A percentile compares a stretch with the other conserved stretches of the same genome.
These are phyloP conservation scores for Sporothrix humicola DNA, from an alignment of 2,329 filamentous ascomycete genomes.

Conservation along the genomic window DNA sequence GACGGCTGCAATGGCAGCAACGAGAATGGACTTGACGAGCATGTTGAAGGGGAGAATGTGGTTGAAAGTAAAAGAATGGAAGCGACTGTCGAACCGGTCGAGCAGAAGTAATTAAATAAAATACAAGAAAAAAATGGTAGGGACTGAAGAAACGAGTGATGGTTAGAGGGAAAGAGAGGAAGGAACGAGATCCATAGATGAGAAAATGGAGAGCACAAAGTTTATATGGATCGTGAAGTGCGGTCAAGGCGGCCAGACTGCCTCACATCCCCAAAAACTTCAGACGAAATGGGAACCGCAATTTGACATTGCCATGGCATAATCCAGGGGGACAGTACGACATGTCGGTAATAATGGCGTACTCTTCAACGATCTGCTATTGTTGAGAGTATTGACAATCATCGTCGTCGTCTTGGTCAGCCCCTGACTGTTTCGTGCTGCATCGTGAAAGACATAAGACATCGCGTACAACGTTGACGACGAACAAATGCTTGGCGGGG, in stretches of 20 bases:
- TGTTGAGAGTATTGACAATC: neutral
- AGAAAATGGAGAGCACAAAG: neutral
- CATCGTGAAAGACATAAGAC: conserved; percentile 7
- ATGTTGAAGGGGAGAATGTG: neutral
- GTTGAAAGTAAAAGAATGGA: neutral
- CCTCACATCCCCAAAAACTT: neutral
- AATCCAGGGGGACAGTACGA: neutral
- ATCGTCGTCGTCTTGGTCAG: neutral
- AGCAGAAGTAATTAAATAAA: neutral
- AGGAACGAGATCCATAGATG: neutral
- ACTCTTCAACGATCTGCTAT: neutral
- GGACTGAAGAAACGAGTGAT: conserved; percentile 14
- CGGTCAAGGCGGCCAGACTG: neutral
- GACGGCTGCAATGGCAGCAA: conserved; percentile 40
- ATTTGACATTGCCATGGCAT: conserved; percentile 4
- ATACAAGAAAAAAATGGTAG: neutral
- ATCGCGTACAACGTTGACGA: neutral
- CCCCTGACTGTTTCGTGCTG: conserved; percentile 18
- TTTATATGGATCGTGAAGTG: neutral
- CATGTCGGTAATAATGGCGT: neutral
- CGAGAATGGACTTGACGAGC: conserved; percentile 47
- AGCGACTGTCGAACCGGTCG: conserved; percentile 27
- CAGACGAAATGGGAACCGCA: conserved; percentile 1
- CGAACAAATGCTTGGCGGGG: conserved; percentile 1
- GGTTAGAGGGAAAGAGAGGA: neutral